These are phyloP conservation scores for Durio zibethinus DNA, from an alignment of 345 rosid species.

Conservation along the genomic window DNA sequence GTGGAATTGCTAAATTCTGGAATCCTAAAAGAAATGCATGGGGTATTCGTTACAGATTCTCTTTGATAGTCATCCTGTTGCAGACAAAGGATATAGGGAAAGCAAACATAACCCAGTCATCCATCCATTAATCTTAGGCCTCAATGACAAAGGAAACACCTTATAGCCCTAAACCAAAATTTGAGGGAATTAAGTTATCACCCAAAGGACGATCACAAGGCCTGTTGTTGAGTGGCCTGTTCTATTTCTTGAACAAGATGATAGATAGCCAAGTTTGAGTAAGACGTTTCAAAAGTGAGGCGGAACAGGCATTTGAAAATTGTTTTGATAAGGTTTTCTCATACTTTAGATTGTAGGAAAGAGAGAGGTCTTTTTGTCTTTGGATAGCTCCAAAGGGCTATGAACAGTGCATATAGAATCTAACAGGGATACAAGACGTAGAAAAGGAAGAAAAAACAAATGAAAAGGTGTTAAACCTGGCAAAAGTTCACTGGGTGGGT, in stretches of 20 bases:
- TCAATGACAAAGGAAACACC: background rate
- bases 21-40: background rate
- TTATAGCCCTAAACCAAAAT: background rate
- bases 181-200: background rate
- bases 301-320: background rate
- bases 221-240: slow-evolving; percentile 2
- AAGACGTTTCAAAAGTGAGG: slow-evolving; percentile 12
- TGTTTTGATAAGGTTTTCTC: background rate
- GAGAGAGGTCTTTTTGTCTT: slow-evolving; percentile 28
- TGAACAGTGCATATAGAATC: slow-evolving; percentile 18
- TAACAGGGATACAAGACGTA: slow-evolving; percentile 11
- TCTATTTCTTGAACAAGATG: slow-evolving; percentile 7
- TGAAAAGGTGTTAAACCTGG: background rate
- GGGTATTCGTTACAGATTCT: background rate
- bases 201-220: slow-evolving; percentile 13
- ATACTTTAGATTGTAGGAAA: slow-evolving; percentile 23
- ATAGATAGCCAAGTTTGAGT: background rate
- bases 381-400: slow-evolving; percentile 11
- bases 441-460: background rate
- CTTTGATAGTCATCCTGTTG: background rate
- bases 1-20: background rate
- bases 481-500: slow-evolving; percentile 24
- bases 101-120: background rate
- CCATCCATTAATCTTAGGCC: background rate
- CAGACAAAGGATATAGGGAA: background rate